A percentile compares a stretch with the other conserved stretches of the same genome.
Evolutionary conservation across 176 grass and related monocot species (phyloP).

Genomic region (Dendrocalamus sinicus): DNA sequence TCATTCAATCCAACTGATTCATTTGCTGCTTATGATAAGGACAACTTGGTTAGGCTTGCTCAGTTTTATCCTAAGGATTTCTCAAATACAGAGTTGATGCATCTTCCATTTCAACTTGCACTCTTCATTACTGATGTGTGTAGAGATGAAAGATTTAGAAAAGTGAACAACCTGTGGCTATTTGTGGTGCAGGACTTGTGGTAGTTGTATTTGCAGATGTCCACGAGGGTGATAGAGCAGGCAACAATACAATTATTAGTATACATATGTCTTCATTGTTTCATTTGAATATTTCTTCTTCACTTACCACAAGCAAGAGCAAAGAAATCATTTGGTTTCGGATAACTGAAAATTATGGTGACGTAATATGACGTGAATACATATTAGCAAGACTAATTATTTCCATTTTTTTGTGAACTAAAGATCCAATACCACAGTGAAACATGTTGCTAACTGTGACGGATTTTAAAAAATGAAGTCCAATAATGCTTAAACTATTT

Average conservation of each 20-base stretch:
- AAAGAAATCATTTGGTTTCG: slow-evolving; percentile 12
- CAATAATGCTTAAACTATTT: neutral
- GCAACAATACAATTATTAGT: slow-evolving; percentile 31
- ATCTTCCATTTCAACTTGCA: too few species aligned
- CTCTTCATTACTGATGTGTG: too few species aligned
- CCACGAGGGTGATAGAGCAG: slow-evolving; percentile 59
- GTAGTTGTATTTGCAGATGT: slow-evolving; percentile 73
- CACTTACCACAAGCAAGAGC: neutral
- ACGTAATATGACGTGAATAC: neutral
- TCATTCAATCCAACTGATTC: too few species aligned
- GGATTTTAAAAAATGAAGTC: neutral
- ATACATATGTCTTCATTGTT: neutral
- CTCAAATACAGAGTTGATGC: too few species aligned
- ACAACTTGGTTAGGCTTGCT: too few species aligned
- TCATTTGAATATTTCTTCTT: neutral
- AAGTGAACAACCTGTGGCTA: too few species aligned
- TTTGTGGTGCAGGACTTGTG: slow-evolving; percentile 63
- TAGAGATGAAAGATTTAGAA: too few species aligned
- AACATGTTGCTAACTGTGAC: neutral
- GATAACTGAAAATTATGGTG: slow-evolving; percentile 11
- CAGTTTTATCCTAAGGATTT: too few species aligned
- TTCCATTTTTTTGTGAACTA: neutral
- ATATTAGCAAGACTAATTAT: neutral
- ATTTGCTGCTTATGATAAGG: too few species aligned
- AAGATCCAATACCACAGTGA: neutral